phyloP scores from a whole-genome alignment of 2,329 filamentous ascomycete genomes.

The Beauveria asiatica region DNA sequence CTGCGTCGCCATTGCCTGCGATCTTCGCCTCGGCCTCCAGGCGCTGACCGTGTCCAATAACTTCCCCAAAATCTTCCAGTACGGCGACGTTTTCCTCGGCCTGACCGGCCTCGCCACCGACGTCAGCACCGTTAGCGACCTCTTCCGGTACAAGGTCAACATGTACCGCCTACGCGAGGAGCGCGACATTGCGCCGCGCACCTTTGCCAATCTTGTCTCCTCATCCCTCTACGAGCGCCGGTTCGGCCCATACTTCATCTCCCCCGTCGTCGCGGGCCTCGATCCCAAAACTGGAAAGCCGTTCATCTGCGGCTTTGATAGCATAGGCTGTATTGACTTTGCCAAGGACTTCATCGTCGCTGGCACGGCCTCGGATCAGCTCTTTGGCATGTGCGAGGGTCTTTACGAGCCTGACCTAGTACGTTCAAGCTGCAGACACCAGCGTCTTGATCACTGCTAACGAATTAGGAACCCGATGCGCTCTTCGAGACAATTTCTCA shows the following conservation, averaged over 20 bases:
- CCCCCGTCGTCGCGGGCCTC: conserved; percentile 87
- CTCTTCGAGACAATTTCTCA: conserved; percentile 98
- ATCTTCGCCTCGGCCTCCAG: conserved; percentile 94
- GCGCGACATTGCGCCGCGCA: conserved; percentile 87
- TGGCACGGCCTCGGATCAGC: conserved; percentile 90
- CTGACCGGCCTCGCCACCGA: conserved; percentile 95
- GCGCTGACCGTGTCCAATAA: conserved; percentile 97
- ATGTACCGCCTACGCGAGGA: conserved; percentile 99
- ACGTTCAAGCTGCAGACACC: conserved; percentile 27
- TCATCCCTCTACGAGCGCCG: conserved; percentile 87
- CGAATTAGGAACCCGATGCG: conserved; percentile 68
- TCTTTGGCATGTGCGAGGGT: conserved; percentile 97
- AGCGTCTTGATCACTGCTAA: conserved; percentile 12
- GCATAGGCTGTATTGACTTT: conserved; percentile 98
- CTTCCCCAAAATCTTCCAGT: conserved; percentile 99
- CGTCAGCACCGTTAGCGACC: conserved; percentile 86
- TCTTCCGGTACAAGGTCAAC: conserved; percentile 99
- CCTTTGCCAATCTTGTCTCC: conserved; percentile 92
- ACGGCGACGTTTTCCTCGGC: conserved; percentile 90
- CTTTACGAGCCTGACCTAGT: conserved; percentile 97
- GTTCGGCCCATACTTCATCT: conserved; percentile 95
- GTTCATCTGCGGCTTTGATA: conserved; percentile 98
- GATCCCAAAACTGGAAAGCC: conserved; percentile 90
- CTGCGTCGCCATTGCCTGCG: conserved; percentile 98
- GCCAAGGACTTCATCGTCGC: conserved; percentile 99